Conservation (phyloP, 495 filamentous ascomycete species). For the Hamigera avellanea region DNA sequence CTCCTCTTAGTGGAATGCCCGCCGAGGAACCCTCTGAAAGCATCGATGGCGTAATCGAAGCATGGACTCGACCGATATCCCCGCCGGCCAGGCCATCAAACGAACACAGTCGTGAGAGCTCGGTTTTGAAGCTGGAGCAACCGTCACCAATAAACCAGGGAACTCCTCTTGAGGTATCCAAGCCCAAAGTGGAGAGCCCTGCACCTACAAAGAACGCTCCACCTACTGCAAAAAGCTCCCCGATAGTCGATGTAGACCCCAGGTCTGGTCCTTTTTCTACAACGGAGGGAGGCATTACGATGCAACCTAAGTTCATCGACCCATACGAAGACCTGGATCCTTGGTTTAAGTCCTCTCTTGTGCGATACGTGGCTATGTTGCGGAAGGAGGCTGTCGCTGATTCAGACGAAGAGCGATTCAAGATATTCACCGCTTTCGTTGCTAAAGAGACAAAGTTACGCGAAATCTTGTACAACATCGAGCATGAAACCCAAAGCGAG, state of each 20-base stretch:
- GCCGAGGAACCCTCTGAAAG: conserved; percentile 19
- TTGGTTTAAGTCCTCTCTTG: conserved; percentile 41
- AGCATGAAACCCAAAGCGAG: conserved; percentile 16
- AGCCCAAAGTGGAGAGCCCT: conserved; percentile 3
- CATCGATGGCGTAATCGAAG: conserved; percentile 34
- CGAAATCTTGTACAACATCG: conserved; percentile 40
- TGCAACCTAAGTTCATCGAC: conserved; percentile 14
- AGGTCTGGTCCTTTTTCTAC: neutral
- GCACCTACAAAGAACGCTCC: conserved; percentile 1
- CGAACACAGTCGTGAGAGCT: conserved; percentile 2
- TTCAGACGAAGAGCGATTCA: conserved; percentile 37
- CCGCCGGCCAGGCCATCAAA: conserved; percentile 5
- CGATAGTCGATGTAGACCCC: neutral
- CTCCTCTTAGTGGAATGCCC: conserved; percentile 12
- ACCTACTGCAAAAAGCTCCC: neutral
- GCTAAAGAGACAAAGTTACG: conserved; percentile 40
- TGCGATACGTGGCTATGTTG: conserved; percentile 40
- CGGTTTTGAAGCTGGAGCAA: conserved; percentile 3
- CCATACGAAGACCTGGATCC: conserved; percentile 40
- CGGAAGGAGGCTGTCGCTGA: conserved; percentile 40
- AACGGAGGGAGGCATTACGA: conserved; percentile 1
- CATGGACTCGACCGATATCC: conserved; percentile 24
- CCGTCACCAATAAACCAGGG: conserved; percentile 1
- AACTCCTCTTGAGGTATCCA: conserved; percentile 7
- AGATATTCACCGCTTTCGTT: conserved; percentile 40